Percentiles rank a stretch among this genome's conserved stretches.
phyloP scores from a whole-genome alignment of 192 early-diverging fungal species.

The Coemansia sp. region DNA sequence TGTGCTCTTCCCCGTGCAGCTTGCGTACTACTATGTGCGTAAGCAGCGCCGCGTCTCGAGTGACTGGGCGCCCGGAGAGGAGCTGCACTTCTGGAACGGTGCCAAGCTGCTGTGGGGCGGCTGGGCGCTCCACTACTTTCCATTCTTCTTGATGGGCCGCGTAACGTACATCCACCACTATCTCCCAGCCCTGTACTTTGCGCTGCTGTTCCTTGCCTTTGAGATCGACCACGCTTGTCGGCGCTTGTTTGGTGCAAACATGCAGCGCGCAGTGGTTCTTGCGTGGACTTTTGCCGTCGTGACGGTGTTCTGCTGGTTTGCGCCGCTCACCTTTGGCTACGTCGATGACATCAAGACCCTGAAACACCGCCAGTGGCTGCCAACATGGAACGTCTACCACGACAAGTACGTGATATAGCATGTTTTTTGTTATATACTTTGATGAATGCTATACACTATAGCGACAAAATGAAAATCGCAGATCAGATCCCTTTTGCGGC shows the following conservation, averaged over 20 bases:
- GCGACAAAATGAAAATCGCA: no score
- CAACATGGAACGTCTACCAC: conserved; percentile 30
- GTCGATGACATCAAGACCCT: conserved; percentile 35
- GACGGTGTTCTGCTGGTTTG: conserved; percentile 64
- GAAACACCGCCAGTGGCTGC: conserved; percentile 48
- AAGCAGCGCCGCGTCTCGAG: conserved; percentile 7
- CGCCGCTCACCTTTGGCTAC: conserved; percentile 78
- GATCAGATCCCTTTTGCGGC: no score
- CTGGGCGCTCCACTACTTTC: conserved; percentile 83
- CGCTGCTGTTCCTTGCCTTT: conserved; percentile 72
- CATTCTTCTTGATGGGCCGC: conserved; percentile 89
- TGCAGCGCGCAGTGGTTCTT: conserved; percentile 52
- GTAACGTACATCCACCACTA: conserved; percentile 93
- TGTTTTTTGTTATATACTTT: no score
- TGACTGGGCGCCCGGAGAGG: conserved; percentile 21
- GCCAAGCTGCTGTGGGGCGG: conserved; percentile 80
- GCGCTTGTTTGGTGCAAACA: conserved; percentile 54
- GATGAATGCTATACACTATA: no score
- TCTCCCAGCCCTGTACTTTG: conserved; percentile 81
- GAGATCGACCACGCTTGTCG: conserved; percentile 69
- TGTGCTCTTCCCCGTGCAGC: conserved; percentile 18
- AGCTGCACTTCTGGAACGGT: conserved; percentile 58
- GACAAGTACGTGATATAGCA: conserved; percentile 16
- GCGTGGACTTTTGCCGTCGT: conserved; percentile 24
- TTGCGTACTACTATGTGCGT: conserved; percentile 17